Conservation (phyloP, 345 rosid species). For the Hevea brasiliensis region DNA sequence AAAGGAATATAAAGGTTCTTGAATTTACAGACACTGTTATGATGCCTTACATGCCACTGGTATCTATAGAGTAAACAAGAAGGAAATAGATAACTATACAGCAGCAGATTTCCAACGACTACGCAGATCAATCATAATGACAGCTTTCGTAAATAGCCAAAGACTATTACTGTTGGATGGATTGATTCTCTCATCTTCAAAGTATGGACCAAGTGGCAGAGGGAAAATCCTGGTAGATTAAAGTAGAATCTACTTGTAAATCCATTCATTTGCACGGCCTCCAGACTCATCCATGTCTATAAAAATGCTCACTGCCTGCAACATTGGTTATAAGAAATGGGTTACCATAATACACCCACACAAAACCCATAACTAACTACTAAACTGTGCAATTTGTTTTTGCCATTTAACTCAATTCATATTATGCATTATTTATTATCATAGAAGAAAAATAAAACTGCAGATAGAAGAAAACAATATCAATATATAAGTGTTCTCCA, state of each 20-base stretch:
- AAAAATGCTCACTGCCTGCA: conserved; percentile 97
- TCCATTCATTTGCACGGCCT: conserved; percentile 96
- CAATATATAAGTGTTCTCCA: too few relatives aligned
- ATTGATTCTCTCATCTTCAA: not conserved
- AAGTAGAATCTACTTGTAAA: conserved; percentile 59
- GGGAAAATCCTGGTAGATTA: not conserved
- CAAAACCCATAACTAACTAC: not conserved
- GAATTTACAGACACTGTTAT: not conserved
- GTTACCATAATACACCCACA: not conserved
- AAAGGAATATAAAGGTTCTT: not conserved
- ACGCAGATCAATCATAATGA: not conserved
- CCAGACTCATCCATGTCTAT: conserved; percentile 94
- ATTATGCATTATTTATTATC: not conserved
- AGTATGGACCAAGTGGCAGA: not conserved
- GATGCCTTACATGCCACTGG: not conserved
- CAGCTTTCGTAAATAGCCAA: not conserved
- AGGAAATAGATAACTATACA: not conserved
- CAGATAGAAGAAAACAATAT: too few relatives aligned
- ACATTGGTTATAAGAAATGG: not conserved
- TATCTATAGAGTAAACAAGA: not conserved
- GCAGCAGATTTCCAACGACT: conserved; percentile 3
- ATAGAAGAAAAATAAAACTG: too few relatives aligned
- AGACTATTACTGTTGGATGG: not conserved
- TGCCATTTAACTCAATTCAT: not conserved
- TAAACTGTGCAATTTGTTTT: not conserved